phyloP scores from a whole-genome alignment of 139 green algal genomes.

The Haematococcus lacustris region DNA sequence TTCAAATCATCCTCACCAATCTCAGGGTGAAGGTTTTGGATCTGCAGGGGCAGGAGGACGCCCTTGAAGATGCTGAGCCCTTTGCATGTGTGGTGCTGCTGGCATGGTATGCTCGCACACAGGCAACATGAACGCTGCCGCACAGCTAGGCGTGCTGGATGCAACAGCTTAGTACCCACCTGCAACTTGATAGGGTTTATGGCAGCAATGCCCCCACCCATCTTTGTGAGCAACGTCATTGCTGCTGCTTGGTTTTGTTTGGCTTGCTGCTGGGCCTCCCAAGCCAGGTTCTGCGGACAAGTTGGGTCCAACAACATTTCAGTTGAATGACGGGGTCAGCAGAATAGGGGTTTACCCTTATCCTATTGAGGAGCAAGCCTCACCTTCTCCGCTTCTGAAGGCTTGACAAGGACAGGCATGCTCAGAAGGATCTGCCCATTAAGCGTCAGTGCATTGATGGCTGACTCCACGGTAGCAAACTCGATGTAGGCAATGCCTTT shows the following conservation, averaged over 20 bases:
- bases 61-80: neutral
- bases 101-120: no score
- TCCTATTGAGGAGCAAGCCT: neutral
- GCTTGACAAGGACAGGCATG: slow-evolving; percentile 89
- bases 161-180: no score
- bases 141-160: no score
- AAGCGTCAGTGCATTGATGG: slow-evolving; percentile 64
- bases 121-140: no score
- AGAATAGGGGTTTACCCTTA: neutral
- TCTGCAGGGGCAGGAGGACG: slow-evolving; percentile 1
- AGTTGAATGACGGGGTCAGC: neutral
- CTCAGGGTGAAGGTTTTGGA: slow-evolving; percentile 36
- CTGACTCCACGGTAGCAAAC: slow-evolving; percentile 64
- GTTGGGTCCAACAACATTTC: no score
- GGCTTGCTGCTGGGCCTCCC: slow-evolving; percentile 73
- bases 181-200: slow-evolving; percentile 14
- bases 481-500: slow-evolving; percentile 98
- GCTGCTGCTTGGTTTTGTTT: slow-evolving; percentile 45
- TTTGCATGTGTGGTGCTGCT: no score
- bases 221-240: slow-evolving; percentile 4
- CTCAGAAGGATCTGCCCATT: slow-evolving; percentile 71
- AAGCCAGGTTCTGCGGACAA: slow-evolving; percentile 75
- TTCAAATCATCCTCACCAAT: slow-evolving; percentile 63
- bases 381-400: slow-evolving; percentile 83
- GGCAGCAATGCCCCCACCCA: slow-evolving; percentile 8